A percentile compares a stretch with the other conserved stretches of the same genome.
Evolutionary conservation across 2,329 filamentous ascomycete species (phyloP).

Genomic region (Akanthomyces dipterigenus): DNA sequence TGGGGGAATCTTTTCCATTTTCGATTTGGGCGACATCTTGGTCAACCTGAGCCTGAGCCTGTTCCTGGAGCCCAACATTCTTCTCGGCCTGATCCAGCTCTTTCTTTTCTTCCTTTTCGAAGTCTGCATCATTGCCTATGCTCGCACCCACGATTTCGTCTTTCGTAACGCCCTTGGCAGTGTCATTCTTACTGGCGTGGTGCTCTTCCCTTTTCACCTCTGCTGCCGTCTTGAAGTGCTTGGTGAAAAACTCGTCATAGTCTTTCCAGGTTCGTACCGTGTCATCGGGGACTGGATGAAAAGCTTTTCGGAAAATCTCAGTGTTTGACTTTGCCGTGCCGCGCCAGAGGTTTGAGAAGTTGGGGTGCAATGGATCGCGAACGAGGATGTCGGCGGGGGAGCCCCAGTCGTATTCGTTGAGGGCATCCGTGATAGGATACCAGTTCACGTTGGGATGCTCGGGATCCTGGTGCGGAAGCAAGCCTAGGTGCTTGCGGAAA

Average conservation of each 20-base stretch:
- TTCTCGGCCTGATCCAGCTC: neutral
- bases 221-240: constrained; percentile 56
- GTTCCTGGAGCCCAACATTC: constrained; percentile 39
- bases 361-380: constrained; percentile 61
- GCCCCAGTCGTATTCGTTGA: constrained; percentile 69
- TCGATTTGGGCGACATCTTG: constrained; percentile 45
- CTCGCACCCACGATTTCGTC: neutral
- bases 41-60: constrained; percentile 32
- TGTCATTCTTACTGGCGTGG: constrained; percentile 16
- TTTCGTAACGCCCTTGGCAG: neutral
- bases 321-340: constrained; percentile 70
- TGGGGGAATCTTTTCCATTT: neutral
- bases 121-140: neutral
- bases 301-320: constrained; percentile 70
- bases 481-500: constrained; percentile 85
- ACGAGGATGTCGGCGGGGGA: constrained; percentile 62
- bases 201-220: constrained; percentile 31
- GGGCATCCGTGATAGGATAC: constrained; percentile 47
- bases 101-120: neutral
- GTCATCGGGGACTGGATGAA: constrained; percentile 72
- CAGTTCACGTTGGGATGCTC: constrained; percentile 67
- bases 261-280: constrained; percentile 62
- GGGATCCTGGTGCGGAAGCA: constrained; percentile 67
- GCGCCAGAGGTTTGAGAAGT: constrained; percentile 68
- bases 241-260: constrained; percentile 64